These are phyloP conservation scores for Phytophthora sp. DNA, from an alignment of 352 stramenopile species.

Conservation along the genomic window DNA sequence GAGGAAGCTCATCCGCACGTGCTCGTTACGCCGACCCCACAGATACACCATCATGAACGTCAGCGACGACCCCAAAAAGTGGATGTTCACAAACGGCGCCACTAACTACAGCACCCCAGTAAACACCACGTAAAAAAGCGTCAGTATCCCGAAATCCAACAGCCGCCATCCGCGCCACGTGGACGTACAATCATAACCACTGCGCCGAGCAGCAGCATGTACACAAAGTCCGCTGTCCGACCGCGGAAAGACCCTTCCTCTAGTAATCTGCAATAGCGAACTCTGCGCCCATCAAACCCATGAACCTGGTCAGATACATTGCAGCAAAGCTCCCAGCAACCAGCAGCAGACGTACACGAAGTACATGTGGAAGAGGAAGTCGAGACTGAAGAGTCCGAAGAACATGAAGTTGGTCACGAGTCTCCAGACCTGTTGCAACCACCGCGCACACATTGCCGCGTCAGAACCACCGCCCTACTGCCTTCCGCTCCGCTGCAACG, in stretches of 20 bases:
- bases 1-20: conserved; percentile 98
- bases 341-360: conserved; percentile 96
- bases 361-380: conserved; percentile 99
- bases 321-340: conserved; percentile 31
- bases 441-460: background rate
- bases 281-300: conserved; percentile 36
- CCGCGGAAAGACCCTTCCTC: conserved; percentile 99
- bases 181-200: conserved; percentile 92
- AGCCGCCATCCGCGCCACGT: background rate
- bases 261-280: conserved; percentile 96
- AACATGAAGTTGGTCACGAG: conserved; percentile 99
- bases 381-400: conserved; percentile 98
- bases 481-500: background rate
- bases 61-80: conserved; percentile 98
- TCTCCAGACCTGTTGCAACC: conserved; percentile 90
- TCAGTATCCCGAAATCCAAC: background rate
- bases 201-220: conserved; percentile 97
- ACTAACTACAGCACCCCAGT: conserved; percentile 67
- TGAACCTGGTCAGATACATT: background rate
- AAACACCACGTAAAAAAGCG: background rate
- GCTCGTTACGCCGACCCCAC: conserved; percentile 95
- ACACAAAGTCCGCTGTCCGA: conserved; percentile 97
- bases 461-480: background rate
- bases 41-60: conserved; percentile 99
- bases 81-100: conserved; percentile 96